Evolutionary conservation across 805 yeast species (phyloP).

Genomic region (Candida fluviatilis): DNA sequence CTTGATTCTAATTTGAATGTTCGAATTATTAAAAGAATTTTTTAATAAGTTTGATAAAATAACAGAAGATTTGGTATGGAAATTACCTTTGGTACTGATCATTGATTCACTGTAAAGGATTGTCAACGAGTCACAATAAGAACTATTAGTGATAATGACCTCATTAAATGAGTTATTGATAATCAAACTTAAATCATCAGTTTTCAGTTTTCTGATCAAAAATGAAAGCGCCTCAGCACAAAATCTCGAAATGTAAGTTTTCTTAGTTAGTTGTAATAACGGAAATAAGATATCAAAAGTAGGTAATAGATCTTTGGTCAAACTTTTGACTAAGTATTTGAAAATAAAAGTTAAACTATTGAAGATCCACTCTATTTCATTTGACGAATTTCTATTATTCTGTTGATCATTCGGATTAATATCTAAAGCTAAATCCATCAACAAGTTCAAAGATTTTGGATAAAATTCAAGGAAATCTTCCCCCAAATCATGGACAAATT

Average conservation of each 20-base stretch:
- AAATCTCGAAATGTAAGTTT: slow-evolving; percentile 69
- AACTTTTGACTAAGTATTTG: slow-evolving; percentile 70
- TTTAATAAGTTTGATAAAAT: slow-evolving; percentile 46
- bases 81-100: slow-evolving; percentile 62
- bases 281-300: slow-evolving; percentile 68
- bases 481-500: slow-evolving; percentile 88
- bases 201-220: slow-evolving; percentile 63
- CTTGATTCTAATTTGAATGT: slow-evolving; percentile 11
- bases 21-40: slow-evolving; percentile 19
- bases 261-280: slow-evolving; percentile 51
- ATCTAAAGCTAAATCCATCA: slow-evolving; percentile 44
- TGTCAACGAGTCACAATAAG: slow-evolving; percentile 56
- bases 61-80: slow-evolving; percentile 66
- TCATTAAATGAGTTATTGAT: slow-evolving; percentile 39
- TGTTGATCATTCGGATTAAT: slow-evolving; percentile 45
- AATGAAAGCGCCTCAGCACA: slow-evolving; percentile 90
- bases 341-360: slow-evolving; percentile 82
- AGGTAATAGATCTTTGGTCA: slow-evolving; percentile 60
- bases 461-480: slow-evolving; percentile 82
- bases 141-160: slow-evolving; percentile 31
- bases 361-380: slow-evolving; percentile 77
- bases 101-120: slow-evolving; percentile 69
- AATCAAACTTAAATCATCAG: slow-evolving; percentile 43
- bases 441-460: slow-evolving; percentile 43
- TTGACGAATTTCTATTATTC: slow-evolving; percentile 51